Conservation (phyloP, 768 basidiomycete genomes). For the Suillus alpinus region DNA sequence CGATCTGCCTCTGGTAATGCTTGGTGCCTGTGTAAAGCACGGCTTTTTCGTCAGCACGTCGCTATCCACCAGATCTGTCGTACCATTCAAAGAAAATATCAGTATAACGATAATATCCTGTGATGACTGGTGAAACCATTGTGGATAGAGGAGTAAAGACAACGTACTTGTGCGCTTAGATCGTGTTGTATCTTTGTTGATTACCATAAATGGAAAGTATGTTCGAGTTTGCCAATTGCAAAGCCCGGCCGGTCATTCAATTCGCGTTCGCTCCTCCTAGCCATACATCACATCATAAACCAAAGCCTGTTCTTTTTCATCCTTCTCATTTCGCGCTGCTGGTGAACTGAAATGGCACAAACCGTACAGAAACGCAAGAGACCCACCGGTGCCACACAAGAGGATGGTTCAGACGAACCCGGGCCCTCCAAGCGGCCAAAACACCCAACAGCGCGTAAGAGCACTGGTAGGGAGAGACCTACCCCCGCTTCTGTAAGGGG, state of each 20-base stretch:
- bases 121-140: constrained; percentile 45
- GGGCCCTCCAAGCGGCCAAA: constrained; percentile 45
- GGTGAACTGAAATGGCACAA: constrained; percentile 54
- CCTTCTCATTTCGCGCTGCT: constrained; percentile 5
- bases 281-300: neutral
- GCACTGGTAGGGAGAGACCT: constrained; percentile 68
- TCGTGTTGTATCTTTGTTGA: neutral
- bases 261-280: neutral
- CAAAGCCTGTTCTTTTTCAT: neutral
- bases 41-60: neutral
- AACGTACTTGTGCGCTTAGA: neutral
- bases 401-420: constrained; percentile 25
- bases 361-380: constrained; percentile 55
- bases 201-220: neutral
- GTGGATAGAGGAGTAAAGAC: constrained; percentile 12
- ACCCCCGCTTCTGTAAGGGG: constrained; percentile 13
- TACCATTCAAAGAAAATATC: constrained; percentile 86
- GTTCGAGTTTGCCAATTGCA: constrained; percentile 2
- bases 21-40: constrained; percentile 44
- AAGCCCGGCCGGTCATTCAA: neutral
- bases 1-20: constrained; percentile 58
- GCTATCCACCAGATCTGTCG: constrained; percentile 6
- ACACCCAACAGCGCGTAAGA: constrained; percentile 75
- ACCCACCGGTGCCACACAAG: constrained; percentile 44
- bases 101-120: constrained; percentile 80